phyloP scores from a whole-genome alignment of 1,284 basidiomycete species.

The Ustilago nuda region DNA sequence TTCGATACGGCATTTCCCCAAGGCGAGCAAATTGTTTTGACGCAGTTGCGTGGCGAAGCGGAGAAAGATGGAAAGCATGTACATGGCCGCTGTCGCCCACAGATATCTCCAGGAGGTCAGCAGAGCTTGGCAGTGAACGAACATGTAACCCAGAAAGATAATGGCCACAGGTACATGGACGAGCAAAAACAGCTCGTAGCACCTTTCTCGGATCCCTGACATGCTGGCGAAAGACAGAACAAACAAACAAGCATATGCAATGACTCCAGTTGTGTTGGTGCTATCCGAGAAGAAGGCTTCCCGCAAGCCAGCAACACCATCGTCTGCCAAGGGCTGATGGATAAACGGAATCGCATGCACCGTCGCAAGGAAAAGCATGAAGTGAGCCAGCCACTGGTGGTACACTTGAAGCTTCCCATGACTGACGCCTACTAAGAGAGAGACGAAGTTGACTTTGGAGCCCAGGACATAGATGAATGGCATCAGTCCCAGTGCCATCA shows the following conservation, averaged over 20 bases:
- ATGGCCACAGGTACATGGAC: constrained; percentile 57
- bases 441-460: constrained; percentile 64
- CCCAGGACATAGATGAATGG: constrained; percentile 60
- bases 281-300: constrained; percentile 43
- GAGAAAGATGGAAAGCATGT: constrained; percentile 51
- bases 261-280: constrained; percentile 58
- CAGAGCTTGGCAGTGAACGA: constrained; percentile 52
- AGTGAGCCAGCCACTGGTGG: constrained; percentile 61
- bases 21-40: constrained; percentile 39
- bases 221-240: constrained; percentile 56
- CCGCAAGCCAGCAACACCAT: constrained; percentile 43
- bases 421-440: constrained; percentile 56
- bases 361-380: constrained; percentile 60
- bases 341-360: constrained; percentile 65
- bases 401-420: constrained; percentile 64
- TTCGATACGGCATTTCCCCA: constrained; percentile 30
- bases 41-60: constrained; percentile 31
- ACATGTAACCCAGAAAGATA: constrained; percentile 59
- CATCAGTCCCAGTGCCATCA: constrained; percentile 60
- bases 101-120: constrained; percentile 52
- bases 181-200: constrained; percentile 65
- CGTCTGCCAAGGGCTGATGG: constrained; percentile 50
- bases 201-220: constrained; percentile 52
- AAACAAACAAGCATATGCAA: constrained; percentile 53
- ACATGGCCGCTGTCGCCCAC: constrained; percentile 51